Evolutionary conservation across 345 rosid species (phyloP).

Genomic region (Brassica napus): DNA sequence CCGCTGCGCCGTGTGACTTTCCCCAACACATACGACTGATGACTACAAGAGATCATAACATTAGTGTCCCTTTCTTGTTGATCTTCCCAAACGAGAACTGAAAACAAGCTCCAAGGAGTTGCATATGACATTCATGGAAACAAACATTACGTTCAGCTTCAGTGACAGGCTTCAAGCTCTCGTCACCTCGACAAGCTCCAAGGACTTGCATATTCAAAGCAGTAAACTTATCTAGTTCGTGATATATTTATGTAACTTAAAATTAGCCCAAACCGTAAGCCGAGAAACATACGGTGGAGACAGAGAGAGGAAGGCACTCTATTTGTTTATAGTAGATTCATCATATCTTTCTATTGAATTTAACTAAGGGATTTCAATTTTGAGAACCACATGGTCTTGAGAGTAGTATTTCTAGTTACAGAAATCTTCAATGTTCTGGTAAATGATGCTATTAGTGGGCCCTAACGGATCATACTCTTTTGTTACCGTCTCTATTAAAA

Average conservation of each 20-base stretch:
- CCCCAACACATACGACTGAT: conserved; percentile 36
- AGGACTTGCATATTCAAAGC: background rate
- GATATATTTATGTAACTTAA: background rate
- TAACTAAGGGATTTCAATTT: background rate
- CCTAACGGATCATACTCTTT: background rate
- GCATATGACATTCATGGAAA: background rate
- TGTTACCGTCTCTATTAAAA: background rate
- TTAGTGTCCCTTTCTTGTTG: too few relatives aligned
- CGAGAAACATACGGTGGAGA: background rate
- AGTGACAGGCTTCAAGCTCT: background rate
- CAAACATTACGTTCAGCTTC: background rate
- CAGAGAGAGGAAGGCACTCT: background rate
- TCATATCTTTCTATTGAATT: background rate
- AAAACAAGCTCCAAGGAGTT: background rate
- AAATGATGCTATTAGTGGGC: background rate
- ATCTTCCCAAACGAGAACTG: background rate
- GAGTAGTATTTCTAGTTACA: background rate
- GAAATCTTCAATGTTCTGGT: background rate
- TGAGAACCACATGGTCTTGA: background rate
- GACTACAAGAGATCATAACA: too few relatives aligned
- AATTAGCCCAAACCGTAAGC: background rate
- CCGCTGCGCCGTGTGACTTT: too few relatives aligned
- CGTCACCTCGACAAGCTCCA: background rate
- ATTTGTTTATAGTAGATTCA: background rate
- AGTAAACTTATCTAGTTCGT: background rate